phyloP scores from a whole-genome alignment of 177 flowering plant species.

The Vitis hybrid region DNA sequence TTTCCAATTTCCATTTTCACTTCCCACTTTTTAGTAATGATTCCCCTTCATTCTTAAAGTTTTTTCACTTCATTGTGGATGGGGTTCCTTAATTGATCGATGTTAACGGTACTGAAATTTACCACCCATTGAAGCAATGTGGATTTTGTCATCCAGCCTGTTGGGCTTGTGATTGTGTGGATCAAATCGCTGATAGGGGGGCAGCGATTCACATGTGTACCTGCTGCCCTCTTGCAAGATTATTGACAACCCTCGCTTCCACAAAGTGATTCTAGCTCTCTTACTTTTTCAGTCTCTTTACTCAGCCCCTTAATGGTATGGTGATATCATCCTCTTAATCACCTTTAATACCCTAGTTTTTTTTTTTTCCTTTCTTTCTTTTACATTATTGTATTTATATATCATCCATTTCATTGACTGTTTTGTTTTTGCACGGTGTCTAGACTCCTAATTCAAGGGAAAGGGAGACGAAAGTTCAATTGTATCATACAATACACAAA shows the following conservation, averaged over 20 bases:
- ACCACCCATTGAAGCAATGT: slow-evolving; percentile 9
- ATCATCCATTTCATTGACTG: not conserved
- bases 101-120: slow-evolving; percentile 11
- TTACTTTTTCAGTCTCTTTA: too few relatives aligned
- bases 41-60: too few relatives aligned
- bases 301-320: not conserved
- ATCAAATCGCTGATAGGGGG: slow-evolving; percentile 4
- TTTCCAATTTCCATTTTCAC: not conserved
- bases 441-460: too few relatives aligned
- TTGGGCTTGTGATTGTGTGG: slow-evolving; percentile 8
- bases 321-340: not conserved
- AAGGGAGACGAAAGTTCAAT: too few relatives aligned
- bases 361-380: too few relatives aligned
- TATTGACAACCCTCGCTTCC: not conserved
- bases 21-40: too few relatives aligned
- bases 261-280: not conserved
- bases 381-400: too few relatives aligned
- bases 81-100: not conserved
- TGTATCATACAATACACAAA: too few relatives aligned
- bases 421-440: too few relatives aligned
- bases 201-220: slow-evolving; percentile 8
- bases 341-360: too few relatives aligned
- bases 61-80: too few relatives aligned
- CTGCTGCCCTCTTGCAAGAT: not conserved
- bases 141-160: slow-evolving; percentile 5